phyloP scores from a whole-genome alignment of 495 filamentous ascomycete species.

The Podospora pseudocomata region DNA sequence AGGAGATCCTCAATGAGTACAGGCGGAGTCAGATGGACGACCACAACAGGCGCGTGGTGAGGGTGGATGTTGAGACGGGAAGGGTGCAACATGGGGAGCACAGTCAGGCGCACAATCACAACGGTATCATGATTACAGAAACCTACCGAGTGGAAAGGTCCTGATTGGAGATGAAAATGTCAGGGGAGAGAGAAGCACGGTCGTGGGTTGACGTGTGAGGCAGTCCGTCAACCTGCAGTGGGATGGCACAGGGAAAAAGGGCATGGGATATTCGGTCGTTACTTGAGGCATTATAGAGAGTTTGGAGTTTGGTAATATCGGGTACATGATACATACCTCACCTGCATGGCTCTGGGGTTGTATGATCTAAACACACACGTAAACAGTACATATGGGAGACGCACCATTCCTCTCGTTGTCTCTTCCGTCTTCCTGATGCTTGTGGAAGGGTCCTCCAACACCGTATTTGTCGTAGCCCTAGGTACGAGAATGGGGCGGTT shows the following conservation, averaged over 20 bases:
- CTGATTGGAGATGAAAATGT: background rate
- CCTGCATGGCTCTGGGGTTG: background rate
- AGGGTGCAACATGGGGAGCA: background rate
- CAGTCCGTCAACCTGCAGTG: background rate
- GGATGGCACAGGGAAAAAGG: background rate
- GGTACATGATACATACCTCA: no score
- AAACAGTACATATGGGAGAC: background rate
- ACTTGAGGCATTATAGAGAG: background rate
- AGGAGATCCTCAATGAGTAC: slow-evolving; percentile 15
- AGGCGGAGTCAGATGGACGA: slow-evolving; percentile 1
- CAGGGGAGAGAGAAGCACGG: background rate
- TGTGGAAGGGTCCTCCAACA: no score
- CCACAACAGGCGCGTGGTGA: background rate
- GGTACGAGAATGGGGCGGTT: no score
- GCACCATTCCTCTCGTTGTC: background rate
- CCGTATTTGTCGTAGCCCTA: no score
- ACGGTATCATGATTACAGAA: slow-evolving; percentile 16
- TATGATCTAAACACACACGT: background rate
- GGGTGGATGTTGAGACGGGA: background rate
- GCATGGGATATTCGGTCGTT: background rate
- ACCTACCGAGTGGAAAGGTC: slow-evolving; percentile 13
- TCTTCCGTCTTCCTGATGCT: background rate
- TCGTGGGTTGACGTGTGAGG: background rate
- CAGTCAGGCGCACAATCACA: background rate
- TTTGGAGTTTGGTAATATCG: background rate